Percentiles rank a stretch among this genome's conserved stretches.
phyloP scores from a whole-genome alignment of 1,284 basidiomycete genomes.

The Pseudomicrostroma phylloplanum region DNA sequence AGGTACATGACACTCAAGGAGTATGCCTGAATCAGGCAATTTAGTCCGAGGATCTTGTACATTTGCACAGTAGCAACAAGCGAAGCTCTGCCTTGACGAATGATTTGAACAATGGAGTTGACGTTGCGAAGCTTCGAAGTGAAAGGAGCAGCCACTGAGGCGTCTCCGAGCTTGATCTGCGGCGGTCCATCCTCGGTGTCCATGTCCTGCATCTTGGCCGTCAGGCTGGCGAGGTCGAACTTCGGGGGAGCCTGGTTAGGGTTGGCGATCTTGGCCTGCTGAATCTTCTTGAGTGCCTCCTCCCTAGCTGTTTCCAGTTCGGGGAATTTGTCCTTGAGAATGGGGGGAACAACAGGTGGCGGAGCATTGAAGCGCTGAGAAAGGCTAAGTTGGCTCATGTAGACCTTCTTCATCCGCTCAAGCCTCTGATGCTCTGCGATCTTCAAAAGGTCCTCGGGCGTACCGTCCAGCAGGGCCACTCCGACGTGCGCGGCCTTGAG shows the following conservation, averaged over 20 bases:
- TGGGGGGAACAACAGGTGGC: constrained; percentile 43
- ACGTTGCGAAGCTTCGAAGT: constrained; percentile 46
- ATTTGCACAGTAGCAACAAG: constrained; percentile 49
- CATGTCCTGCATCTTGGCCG: constrained; percentile 39
- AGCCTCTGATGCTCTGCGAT: constrained; percentile 47
- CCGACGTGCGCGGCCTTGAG: constrained; percentile 50
- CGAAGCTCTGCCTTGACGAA: constrained; percentile 48
- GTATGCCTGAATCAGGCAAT: constrained; percentile 48
- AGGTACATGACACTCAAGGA: constrained; percentile 44
- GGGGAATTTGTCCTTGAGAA: constrained; percentile 40
- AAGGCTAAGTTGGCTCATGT: constrained; percentile 45
- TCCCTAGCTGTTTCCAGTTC: constrained; percentile 47
- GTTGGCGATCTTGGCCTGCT: constrained; percentile 28
- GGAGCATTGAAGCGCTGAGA: constrained; percentile 37
- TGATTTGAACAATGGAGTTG: constrained; percentile 35
- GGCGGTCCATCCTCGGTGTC: constrained; percentile 48
- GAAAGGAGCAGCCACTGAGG: constrained; percentile 48
- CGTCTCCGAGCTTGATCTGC: constrained; percentile 49
- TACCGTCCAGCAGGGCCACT: constrained; percentile 47
- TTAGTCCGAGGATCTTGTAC: constrained; percentile 51
- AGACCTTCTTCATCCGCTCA: constrained; percentile 49
- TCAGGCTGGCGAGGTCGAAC: constrained; percentile 45
- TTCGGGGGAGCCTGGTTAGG: constrained; percentile 25
- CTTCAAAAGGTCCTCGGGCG: constrained; percentile 45
- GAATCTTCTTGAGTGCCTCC: constrained; percentile 38